phyloP scores from a whole-genome alignment of 495 filamentous ascomycete genomes.

The Penicillium robsamsonii region DNA sequence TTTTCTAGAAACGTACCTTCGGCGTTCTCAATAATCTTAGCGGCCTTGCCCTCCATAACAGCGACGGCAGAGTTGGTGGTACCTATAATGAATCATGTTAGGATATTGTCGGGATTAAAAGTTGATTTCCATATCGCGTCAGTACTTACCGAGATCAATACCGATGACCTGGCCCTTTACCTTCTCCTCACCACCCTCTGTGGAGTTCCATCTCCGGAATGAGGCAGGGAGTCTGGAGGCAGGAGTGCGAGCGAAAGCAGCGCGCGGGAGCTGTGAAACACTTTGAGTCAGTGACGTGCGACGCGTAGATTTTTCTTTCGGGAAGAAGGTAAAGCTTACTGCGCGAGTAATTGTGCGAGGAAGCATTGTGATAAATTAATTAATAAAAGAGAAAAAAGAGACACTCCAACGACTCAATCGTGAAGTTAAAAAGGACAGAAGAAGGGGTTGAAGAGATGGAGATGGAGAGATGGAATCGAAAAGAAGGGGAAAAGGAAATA shows the following conservation, averaged over 20 bases:
- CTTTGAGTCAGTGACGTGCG: slow-evolving; percentile 23
- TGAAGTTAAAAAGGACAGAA: slow-evolving; percentile 32
- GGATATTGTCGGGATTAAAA: background rate
- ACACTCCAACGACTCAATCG: slow-evolving; percentile 44
- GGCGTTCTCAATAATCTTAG: slow-evolving; percentile 96
- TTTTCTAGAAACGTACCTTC: slow-evolving; percentile 63
- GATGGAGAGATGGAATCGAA: slow-evolving; percentile 26
- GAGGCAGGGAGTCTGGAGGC: slow-evolving; percentile 53
- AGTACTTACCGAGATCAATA: slow-evolving; percentile 89
- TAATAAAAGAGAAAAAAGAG: slow-evolving; percentile 40
- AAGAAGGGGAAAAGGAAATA: slow-evolving; percentile 39
- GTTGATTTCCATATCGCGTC: background rate
- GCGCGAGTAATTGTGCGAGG: slow-evolving; percentile 57
- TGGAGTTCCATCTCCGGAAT: slow-evolving; percentile 75
- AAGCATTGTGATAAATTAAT: slow-evolving; percentile 51
- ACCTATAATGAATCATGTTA: slow-evolving; percentile 50
- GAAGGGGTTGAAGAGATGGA: slow-evolving; percentile 31
- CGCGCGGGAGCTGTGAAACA: slow-evolving; percentile 41
- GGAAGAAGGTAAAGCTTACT: slow-evolving; percentile 57
- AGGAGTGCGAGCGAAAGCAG: slow-evolving; percentile 51
- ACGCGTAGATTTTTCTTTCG: slow-evolving; percentile 21
- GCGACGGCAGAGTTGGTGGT: slow-evolving; percentile 99
- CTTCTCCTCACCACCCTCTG: slow-evolving; percentile 78
- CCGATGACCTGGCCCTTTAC: slow-evolving; percentile 96
- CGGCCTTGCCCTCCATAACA: slow-evolving; percentile 93